phyloP scores from a whole-genome alignment of 495 filamentous ascomycete genomes.

The Lophiotrema nucula region DNA sequence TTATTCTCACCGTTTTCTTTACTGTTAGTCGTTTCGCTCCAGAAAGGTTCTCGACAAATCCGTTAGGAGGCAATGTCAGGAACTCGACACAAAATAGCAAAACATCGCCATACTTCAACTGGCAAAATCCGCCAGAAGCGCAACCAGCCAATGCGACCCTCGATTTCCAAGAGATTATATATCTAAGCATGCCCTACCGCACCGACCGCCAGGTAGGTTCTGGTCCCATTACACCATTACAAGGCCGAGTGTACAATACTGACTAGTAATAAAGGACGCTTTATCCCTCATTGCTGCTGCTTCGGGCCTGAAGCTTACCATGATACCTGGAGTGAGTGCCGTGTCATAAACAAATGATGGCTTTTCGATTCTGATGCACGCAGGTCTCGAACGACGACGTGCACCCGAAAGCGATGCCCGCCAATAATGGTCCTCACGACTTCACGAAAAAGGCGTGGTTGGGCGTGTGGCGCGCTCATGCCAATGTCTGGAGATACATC shows the following conservation, averaged over 20 bases:
- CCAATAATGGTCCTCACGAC: slow-evolving; percentile 28
- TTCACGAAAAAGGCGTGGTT: slow-evolving; percentile 14
- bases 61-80: no score
- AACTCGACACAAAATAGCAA: no score
- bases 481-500: slow-evolving; percentile 41
- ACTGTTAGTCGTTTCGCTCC: slow-evolving; percentile 16
- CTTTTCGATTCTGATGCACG: no score
- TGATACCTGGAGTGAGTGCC: slow-evolving; percentile 40
- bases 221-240: no score
- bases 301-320: slow-evolving; percentile 41
- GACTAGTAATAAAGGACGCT: no score
- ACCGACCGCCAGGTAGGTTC: slow-evolving; percentile 44
- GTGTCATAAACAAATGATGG: no score
- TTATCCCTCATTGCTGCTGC: slow-evolving; percentile 38
- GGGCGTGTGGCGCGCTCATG: slow-evolving; percentile 44
- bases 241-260: no score
- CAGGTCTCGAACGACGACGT: slow-evolving; percentile 28
- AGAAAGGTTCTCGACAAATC: no score
- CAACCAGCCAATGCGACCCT: slow-evolving; percentile 25
- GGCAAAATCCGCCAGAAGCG: background rate
- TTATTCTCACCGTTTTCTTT: slow-evolving; percentile 22
- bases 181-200: slow-evolving; percentile 33
- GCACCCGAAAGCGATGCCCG: slow-evolving; percentile 39
- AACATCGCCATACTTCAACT: background rate
- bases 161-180: slow-evolving; percentile 30